Evolutionary conservation across 257 asterid genomes (phyloP).

Genomic region (Solanum sejunctum): DNA sequence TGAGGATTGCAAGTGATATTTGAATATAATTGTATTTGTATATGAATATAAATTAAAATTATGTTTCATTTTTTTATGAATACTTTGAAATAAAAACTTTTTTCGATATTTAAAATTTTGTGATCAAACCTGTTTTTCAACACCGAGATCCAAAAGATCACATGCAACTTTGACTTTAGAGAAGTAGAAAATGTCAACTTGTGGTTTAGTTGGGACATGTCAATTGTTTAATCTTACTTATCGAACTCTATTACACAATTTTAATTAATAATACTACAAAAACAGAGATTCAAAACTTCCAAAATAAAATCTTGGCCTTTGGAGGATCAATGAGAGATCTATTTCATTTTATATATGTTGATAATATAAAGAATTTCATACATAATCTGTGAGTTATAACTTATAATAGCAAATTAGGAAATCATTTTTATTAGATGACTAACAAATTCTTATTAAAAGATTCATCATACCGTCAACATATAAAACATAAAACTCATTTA

Average conservation of each 20-base stretch:
- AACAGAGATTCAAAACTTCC: background rate
- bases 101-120: background rate
- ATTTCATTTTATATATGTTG: background rate
- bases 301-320: background rate
- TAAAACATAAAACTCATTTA: background rate
- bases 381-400: background rate
- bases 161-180: background rate
- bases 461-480: background rate
- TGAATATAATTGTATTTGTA: background rate
- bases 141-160: background rate
- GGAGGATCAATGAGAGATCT: background rate
- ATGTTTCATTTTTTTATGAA: no score
- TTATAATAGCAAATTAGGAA: background rate
- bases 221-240: background rate
- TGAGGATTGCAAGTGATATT: background rate
- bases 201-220: background rate
- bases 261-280: background rate
- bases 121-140: background rate
- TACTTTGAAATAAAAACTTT: background rate
- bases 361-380: background rate
- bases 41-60: no score
- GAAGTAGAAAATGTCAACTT: background rate
- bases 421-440: background rate
- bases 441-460: background rate
- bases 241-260: background rate